Conservation (phyloP, 495 filamentous ascomycete species). For the Letharia lupina region DNA sequence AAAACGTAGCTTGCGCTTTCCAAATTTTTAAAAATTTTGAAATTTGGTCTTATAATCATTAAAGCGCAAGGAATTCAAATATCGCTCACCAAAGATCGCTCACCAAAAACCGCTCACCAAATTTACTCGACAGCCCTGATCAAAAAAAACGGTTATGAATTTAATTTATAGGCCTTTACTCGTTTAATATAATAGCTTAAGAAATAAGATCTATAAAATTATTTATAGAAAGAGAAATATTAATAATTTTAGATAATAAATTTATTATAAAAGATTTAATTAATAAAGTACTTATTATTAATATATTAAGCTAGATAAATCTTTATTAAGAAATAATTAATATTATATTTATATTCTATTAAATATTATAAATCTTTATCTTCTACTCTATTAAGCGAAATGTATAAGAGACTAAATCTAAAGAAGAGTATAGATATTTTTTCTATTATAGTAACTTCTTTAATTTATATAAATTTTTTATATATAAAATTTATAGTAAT, state of each 20-base stretch:
- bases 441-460: background rate
- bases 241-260: background rate
- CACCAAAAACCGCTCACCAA: too few relatives aligned
- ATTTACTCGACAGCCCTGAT: too few relatives aligned
- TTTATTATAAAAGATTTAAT: background rate
- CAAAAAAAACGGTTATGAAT: too few relatives aligned
- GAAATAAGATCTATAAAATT: conserved; percentile 18
- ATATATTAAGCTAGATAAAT: background rate
- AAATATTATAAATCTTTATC: background rate
- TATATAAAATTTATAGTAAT: background rate
- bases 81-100: too few relatives aligned
- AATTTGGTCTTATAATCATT: too few relatives aligned
- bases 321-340: background rate
- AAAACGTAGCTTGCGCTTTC: too few relatives aligned
- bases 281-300: background rate
- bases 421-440: background rate
- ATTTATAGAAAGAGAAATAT: background rate
- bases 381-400: background rate
- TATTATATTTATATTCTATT: background rate
- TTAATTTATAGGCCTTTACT: too few relatives aligned
- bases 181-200: conserved; percentile 33
- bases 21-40: too few relatives aligned
- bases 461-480: background rate
- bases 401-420: background rate
- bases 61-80: too few relatives aligned